These are phyloP conservation scores for Diospyros lotus DNA, from an alignment of 148 eudicot genomes.

Conservation along the genomic window DNA sequence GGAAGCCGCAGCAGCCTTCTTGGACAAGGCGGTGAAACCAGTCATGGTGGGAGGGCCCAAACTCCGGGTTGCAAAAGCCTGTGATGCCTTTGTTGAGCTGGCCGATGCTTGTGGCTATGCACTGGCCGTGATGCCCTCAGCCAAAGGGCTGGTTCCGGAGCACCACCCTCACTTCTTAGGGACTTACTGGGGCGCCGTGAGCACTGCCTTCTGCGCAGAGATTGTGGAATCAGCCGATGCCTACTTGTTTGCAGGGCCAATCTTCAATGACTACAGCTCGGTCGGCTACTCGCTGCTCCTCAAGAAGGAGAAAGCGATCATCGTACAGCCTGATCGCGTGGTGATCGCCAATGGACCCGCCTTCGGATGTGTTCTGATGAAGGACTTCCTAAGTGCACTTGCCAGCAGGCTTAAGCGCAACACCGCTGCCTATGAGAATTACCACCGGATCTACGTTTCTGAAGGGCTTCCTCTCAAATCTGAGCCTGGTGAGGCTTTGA, in stretches of 20 bases:
- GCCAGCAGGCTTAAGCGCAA: constrained; percentile 33
- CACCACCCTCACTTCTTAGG: no score
- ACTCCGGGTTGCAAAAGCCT: constrained; percentile 26
- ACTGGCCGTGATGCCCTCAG: neutral
- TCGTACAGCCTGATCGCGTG: constrained; percentile 43
- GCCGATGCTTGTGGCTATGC: neutral
- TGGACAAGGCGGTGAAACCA: neutral
- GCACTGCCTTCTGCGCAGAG: no score
- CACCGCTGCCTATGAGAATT: constrained; percentile 37
- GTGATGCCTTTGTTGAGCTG: constrained; percentile 16
- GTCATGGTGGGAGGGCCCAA: constrained; percentile 22
- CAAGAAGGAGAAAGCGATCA: constrained; percentile 47
- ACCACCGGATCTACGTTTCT: constrained; percentile 35
- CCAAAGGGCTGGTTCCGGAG: neutral
- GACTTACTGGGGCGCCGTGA: no score
- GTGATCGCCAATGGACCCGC: constrained; percentile 41
- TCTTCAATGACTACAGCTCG: constrained; percentile 19
- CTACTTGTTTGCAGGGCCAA: no score
- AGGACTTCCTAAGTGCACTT: constrained; percentile 34
- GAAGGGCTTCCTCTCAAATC: constrained; percentile 31
- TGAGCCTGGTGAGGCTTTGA: no score
- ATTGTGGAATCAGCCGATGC: no score
- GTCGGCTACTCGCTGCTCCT: constrained; percentile 46
- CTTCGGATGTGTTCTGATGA: constrained; percentile 42
- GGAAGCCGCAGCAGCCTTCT: neutral